A percentile compares a stretch with the other conserved stretches of the same genome.
phyloP scores from a whole-genome alignment of 169 alveolate species.

The Plasmodium chabaudi region DNA sequence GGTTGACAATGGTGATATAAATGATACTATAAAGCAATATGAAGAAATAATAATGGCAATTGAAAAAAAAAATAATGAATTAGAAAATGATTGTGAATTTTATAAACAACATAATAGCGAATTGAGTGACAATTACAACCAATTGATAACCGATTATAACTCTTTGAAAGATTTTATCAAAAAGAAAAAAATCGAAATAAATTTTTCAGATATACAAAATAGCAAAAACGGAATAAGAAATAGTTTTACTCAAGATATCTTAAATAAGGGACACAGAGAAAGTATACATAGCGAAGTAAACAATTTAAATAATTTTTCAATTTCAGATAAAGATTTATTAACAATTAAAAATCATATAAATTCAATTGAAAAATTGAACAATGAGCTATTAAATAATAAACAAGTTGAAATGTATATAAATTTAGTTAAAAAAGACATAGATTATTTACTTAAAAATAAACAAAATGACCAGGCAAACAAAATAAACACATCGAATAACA shows the following conservation, averaged over 20 bases:
- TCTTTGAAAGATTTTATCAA: slow-evolving; percentile 31
- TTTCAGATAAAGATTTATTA: slow-evolving; percentile 11
- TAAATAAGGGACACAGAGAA: not conserved
- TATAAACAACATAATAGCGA: slow-evolving; percentile 34
- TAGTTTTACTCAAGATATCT: not conserved
- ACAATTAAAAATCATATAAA: slow-evolving; percentile 21
- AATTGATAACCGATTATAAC: slow-evolving; percentile 26
- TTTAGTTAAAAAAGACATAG: slow-evolving; percentile 31
- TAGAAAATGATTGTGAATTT: slow-evolving; percentile 53
- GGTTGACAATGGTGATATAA: not conserved
- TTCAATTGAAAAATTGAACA: slow-evolving; percentile 32
- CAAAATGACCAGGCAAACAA: not conserved
- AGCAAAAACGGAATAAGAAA: not conserved
- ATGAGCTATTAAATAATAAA: slow-evolving; percentile 33
- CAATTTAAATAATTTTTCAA: not conserved
- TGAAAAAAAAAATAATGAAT: slow-evolving; percentile 48
- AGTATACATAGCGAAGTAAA: not conserved
- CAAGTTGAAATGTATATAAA: slow-evolving; percentile 16
- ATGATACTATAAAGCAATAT: slow-evolving; percentile 29
- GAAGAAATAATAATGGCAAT: slow-evolving; percentile 38
- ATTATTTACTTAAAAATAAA: slow-evolving; percentile 1
- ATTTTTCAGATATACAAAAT: not conserved
- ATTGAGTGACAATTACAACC: slow-evolving; percentile 29
- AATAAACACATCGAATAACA: not conserved
- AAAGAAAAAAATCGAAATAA: slow-evolving; percentile 32